Conservation (phyloP, 176 grass and related monocot genomes). For the Metroxylon sagu region DNA sequence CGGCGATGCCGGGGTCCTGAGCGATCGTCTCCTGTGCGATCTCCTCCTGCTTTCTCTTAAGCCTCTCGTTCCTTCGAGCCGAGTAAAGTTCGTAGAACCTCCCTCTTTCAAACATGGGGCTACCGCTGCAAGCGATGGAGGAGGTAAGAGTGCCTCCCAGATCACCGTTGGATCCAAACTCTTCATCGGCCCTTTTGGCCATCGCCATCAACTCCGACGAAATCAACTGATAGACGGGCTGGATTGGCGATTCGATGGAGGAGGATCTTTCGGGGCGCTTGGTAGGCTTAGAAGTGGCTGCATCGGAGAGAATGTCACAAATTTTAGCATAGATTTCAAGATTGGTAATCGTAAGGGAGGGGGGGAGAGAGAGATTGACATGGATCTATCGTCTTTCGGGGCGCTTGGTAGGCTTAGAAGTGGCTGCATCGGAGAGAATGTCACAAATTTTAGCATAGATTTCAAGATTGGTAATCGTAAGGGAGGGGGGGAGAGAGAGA, state of each 20-base stretch:
- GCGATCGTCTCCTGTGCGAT: conserved; percentile 28
- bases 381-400: too few species aligned
- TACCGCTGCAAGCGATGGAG: conserved; percentile 15
- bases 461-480: too few species aligned
- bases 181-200: conserved; percentile 22
- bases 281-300: conserved; percentile 43
- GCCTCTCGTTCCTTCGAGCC: conserved; percentile 60
- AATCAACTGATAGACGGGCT: conserved; percentile 20
- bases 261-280: conserved; percentile 14
- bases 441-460: background rate
- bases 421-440: conserved; percentile 16
- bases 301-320: background rate
- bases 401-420: conserved; percentile 28
- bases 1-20: conserved; percentile 59
- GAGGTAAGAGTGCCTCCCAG: conserved; percentile 8
- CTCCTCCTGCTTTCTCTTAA: conserved; percentile 64
- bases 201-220: conserved; percentile 20
- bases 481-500: too few species aligned
- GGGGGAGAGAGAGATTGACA: too few species aligned
- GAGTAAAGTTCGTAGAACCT: conserved; percentile 82
- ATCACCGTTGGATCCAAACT: conserved; percentile 18
- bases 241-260: conserved; percentile 31
- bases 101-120: conserved; percentile 66
- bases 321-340: background rate
- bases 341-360: too few species aligned